phyloP scores from a whole-genome alignment of 257 asterid genomes.

The Fraxinus americana region DNA sequence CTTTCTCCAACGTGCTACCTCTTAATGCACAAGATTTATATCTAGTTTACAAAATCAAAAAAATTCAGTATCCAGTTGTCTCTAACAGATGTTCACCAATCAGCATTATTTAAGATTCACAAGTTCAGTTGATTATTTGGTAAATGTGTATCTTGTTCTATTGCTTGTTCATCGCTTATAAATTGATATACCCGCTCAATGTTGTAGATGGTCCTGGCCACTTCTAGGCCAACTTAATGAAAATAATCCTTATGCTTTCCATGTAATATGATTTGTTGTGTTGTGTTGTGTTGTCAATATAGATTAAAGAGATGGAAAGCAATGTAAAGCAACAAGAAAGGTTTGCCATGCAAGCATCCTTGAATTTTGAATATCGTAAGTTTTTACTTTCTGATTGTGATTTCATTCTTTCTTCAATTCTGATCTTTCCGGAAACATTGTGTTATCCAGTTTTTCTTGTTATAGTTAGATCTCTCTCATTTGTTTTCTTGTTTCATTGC shows the following conservation, averaged over 20 bases:
- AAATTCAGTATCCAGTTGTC: neutral
- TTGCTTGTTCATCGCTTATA: neutral
- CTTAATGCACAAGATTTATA: neutral
- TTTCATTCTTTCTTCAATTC: neutral
- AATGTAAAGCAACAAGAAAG: conserved; percentile 67
- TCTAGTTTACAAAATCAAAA: neutral
- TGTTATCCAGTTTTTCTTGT: neutral
- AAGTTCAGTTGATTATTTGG: neutral
- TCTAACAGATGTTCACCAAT: neutral
- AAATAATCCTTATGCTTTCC: conserved; percentile 1
- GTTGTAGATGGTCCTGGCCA: conserved; percentile 12
- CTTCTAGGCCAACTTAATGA: conserved; percentile 10
- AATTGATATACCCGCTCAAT: neutral
- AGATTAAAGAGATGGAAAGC: conserved; percentile 90
- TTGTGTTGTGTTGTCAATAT: conserved; percentile 14
- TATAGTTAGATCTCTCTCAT: conserved; percentile 13
- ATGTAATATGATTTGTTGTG: conserved; percentile 22
- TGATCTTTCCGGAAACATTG: conserved; percentile 1
- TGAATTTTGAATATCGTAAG: conserved; percentile 59
- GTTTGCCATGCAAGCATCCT: conserved; percentile 64
- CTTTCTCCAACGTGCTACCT: neutral
- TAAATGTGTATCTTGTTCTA: neutral
- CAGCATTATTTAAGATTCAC: neutral
- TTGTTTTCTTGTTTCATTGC: conserved; percentile 10
- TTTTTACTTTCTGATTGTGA: conserved; percentile 19